phyloP scores from a whole-genome alignment of 2,329 filamentous ascomycete species.

The Dendryphion nanum region DNA sequence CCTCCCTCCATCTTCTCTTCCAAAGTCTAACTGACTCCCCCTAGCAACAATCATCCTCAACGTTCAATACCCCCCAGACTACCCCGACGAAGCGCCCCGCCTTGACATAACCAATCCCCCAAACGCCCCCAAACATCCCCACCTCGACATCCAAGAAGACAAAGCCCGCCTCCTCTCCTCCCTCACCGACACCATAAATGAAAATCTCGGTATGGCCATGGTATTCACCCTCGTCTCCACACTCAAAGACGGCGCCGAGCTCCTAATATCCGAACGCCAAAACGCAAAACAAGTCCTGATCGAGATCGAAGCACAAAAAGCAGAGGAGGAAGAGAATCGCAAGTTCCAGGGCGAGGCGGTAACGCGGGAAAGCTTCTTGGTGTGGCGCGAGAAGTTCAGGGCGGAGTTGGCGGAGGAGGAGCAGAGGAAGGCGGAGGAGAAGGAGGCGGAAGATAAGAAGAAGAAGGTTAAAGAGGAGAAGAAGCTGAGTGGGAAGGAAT shows the following conservation, averaged over 20 bases:
- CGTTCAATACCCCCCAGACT: constrained; percentile 84
- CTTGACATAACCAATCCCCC: constrained; percentile 76
- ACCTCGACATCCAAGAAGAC: constrained; percentile 79
- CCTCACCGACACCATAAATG: constrained; percentile 74
- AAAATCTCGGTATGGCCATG: constrained; percentile 97
- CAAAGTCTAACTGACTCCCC: background rate
- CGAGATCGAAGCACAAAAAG: constrained; percentile 58
- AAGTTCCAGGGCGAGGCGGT: constrained; percentile 94
- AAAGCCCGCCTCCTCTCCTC: constrained; percentile 69
- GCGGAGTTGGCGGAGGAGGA: constrained; percentile 77
- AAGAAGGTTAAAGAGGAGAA: constrained; percentile 66
- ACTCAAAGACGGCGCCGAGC: constrained; percentile 88
- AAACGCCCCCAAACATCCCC: constrained; percentile 66
- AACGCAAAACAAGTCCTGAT: constrained; percentile 57
- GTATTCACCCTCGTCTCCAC: constrained; percentile 86
- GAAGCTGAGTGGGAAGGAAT: constrained; percentile 65
- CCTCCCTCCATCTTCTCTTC: background rate
- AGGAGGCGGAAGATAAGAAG: constrained; percentile 65
- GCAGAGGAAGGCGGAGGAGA: constrained; percentile 59
- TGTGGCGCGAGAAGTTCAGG: constrained; percentile 77
- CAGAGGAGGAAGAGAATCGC: constrained; percentile 88
- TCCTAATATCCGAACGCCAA: constrained; percentile 72
- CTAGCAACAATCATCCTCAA: constrained; percentile 72
- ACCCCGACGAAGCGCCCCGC: constrained; percentile 82
- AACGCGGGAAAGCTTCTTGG: constrained; percentile 79